Percentiles rank a stretch among this genome's conserved stretches.
Evolutionary conservation across 305 asterid species (phyloP).

Genomic region (Solanum hybrid): DNA sequence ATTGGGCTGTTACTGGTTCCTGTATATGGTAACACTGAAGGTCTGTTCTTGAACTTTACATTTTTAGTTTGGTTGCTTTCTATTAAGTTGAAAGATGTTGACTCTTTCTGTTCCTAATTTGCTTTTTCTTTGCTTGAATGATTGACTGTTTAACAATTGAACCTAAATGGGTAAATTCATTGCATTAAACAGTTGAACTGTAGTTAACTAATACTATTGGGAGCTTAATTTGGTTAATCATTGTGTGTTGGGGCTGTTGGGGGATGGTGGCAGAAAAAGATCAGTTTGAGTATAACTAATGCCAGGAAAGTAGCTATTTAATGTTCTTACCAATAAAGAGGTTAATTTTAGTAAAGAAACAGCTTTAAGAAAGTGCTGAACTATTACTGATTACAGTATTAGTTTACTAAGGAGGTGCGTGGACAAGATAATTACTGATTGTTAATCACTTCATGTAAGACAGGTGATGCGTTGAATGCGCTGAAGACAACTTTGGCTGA

Average conservation of each 20-base stretch:
- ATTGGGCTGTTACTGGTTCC: conserved; percentile 30
- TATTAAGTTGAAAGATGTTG: not conserved
- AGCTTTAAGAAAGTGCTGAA: not conserved
- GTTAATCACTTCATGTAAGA: conserved; percentile 9
- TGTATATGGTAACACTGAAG: conserved; percentile 63
- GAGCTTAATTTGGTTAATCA: not conserved
- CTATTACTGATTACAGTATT: not conserved
- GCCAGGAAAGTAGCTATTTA: not conserved
- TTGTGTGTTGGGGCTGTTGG: not conserved
- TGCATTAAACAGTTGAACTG: not conserved
- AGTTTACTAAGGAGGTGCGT: not conserved
- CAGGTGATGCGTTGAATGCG: conserved; percentile 88
- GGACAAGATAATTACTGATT: not conserved
- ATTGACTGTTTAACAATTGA: not conserved
- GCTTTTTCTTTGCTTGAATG: not conserved
- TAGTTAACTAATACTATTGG: not conserved
- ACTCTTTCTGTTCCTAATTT: not conserved
- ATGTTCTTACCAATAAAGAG: not conserved
- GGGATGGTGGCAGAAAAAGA: not conserved
- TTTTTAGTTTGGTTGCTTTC: conserved; percentile 1
- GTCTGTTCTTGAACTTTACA: conserved; percentile 18
- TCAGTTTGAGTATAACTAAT: not conserved
- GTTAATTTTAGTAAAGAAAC: not conserved
- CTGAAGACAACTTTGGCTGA: conserved; percentile 62
- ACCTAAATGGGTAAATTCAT: not conserved